Conservation (phyloP, 2,329 filamentous ascomycete species). For the Calcarisporium arbuscula region DNA sequence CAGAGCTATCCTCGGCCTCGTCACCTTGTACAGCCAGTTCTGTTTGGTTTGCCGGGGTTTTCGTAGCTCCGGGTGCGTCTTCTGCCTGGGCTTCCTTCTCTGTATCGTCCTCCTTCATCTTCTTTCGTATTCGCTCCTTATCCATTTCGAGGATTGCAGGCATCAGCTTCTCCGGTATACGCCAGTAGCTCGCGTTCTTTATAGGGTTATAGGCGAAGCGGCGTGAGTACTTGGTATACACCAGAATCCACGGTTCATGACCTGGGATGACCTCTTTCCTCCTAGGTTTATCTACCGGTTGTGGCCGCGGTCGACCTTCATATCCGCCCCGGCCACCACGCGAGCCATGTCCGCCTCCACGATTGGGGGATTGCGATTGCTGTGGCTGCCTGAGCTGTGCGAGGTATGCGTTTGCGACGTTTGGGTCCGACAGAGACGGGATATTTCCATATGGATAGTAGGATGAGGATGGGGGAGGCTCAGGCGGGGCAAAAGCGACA, state of each 20-base stretch:
- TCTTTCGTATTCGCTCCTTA: constrained; percentile 60
- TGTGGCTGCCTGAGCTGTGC: constrained; percentile 42
- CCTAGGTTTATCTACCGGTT: constrained; percentile 73
- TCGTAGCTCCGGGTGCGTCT: neutral
- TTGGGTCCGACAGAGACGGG: constrained; percentile 45
- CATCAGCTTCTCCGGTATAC: constrained; percentile 82
- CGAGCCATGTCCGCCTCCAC: constrained; percentile 18
- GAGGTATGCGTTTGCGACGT: constrained; percentile 54
- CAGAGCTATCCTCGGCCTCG: constrained; percentile 50
- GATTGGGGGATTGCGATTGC: constrained; percentile 23
- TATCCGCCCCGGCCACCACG: constrained; percentile 40
- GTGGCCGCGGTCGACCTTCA: constrained; percentile 56
- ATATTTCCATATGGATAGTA: constrained; percentile 20
- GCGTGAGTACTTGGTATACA: constrained; percentile 85
- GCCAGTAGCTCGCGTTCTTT: constrained; percentile 91
- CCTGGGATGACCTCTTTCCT: constrained; percentile 73
- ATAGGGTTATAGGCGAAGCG: constrained; percentile 84
- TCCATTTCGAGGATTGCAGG: constrained; percentile 69
- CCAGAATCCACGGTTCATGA: constrained; percentile 80
- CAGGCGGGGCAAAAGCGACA: constrained; percentile 18
- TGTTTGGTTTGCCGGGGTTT: constrained; percentile 1
- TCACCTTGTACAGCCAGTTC: constrained; percentile 9
- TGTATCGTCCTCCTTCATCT: constrained; percentile 30
- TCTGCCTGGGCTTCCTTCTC: constrained; percentile 21
- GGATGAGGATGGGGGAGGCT: constrained; percentile 23